A percentile compares a stretch with the other conserved stretches of the same genome.
These are phyloP conservation scores for Starmerella powellii DNA, from an alignment of 805 yeast genomes.

Conservation along the genomic window DNA sequence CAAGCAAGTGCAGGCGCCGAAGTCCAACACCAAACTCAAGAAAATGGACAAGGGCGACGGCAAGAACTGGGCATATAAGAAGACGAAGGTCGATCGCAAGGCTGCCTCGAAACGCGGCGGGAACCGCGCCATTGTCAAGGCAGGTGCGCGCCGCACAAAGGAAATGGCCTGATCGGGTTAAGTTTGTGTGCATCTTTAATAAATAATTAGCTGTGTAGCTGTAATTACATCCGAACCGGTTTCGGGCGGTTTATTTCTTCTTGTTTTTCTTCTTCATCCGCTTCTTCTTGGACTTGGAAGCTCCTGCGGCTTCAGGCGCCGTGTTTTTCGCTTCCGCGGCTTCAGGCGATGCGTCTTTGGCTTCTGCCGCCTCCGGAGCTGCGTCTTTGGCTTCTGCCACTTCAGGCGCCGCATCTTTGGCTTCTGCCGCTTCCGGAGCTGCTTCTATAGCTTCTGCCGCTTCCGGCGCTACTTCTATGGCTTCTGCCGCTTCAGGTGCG, in stretches of 20 bases:
- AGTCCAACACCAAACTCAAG: conserved; percentile 52
- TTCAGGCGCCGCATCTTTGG: too few relatives aligned
- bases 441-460: too few relatives aligned
- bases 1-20: conserved; percentile 21
- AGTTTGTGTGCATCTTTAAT: not conserved
- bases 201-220: too few relatives aligned
- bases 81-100: conserved; percentile 61
- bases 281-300: conserved; percentile 9
- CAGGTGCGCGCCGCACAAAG: conserved; percentile 17
- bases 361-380: too few relatives aligned
- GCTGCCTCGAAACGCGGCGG: conserved; percentile 20
- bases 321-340: conserved; percentile 19
- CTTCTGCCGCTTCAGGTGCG: too few relatives aligned
- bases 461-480: too few relatives aligned
- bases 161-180: not conserved
- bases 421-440: too few relatives aligned
- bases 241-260: conserved; percentile 13
- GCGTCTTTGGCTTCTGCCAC: too few relatives aligned
- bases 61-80: conserved; percentile 52
- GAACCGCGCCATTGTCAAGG: conserved; percentile 19
- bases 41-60: conserved; percentile 49
- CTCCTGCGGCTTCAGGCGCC: not conserved
- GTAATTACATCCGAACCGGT: too few relatives aligned
- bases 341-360: too few relatives aligned
- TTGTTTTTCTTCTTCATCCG: conserved; percentile 14